Conservation (phyloP, 2,329 filamentous ascomycete genomes). For the Pseudopyrenochaeta lycopersici region DNA sequence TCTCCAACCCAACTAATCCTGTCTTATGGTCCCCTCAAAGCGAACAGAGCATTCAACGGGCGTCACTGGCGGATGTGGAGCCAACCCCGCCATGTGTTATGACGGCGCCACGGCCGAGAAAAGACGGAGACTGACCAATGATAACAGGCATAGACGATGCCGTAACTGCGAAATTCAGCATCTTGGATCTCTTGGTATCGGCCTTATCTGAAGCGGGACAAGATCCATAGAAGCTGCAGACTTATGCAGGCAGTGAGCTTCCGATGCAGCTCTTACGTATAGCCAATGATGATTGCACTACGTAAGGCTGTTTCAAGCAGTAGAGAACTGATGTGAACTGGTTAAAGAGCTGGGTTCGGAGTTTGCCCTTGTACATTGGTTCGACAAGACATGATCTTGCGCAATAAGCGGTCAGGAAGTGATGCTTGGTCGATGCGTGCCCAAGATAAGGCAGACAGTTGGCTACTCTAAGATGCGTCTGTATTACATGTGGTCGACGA, state of each 20-base stretch:
- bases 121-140: conserved; percentile 32
- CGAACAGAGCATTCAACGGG: conserved; percentile 3
- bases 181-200: conserved; percentile 15
- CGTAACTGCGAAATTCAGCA: conserved; percentile 32
- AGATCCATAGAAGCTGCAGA: conserved; percentile 7
- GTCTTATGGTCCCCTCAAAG: background rate
- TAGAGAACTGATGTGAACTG: conserved; percentile 17
- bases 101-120: conserved; percentile 20
- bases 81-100: conserved; percentile 39
- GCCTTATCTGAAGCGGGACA: conserved; percentile 40
- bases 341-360: conserved; percentile 4
- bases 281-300: conserved; percentile 18
- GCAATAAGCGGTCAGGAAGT: conserved; percentile 11
- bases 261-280: conserved; percentile 34
- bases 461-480: background rate
- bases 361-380: conserved; percentile 2
- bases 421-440: background rate
- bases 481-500: conserved; percentile 13
- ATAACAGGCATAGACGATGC: conserved; percentile 14
- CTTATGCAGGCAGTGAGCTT: conserved; percentile 30
- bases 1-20: conserved; percentile 7
- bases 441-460: conserved; percentile 4
- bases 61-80: conserved; percentile 19
- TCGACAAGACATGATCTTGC: conserved; percentile 10
- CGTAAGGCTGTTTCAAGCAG: conserved; percentile 19